Conservation (phyloP, 1,284 basidiomycete species). For the Coniferiporia weirii region DNA sequence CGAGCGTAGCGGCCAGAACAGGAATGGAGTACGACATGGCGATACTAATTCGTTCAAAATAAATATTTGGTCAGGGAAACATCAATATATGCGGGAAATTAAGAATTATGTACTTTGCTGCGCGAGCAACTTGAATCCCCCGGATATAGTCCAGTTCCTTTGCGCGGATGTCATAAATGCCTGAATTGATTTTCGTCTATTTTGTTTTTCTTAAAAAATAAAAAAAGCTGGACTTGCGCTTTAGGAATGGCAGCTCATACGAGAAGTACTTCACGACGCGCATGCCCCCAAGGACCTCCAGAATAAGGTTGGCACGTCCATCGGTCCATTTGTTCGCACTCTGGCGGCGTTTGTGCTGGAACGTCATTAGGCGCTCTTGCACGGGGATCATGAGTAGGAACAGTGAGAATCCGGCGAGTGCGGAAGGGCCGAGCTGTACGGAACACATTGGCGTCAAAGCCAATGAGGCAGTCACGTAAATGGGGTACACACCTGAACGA, state of each 20-base stretch:
- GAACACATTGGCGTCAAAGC: not conserved
- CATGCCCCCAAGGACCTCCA: constrained; percentile 67
- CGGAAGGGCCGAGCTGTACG: constrained; percentile 64
- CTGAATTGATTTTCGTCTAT: constrained; percentile 27
- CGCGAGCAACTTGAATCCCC: constrained; percentile 55
- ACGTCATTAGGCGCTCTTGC: constrained; percentile 67
- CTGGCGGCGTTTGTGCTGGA: constrained; percentile 57
- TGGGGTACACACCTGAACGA: constrained; percentile 42
- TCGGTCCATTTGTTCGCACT: constrained; percentile 69
- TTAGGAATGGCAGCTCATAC: constrained; percentile 61
- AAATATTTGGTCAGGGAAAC: constrained; percentile 19
- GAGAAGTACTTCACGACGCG: constrained; percentile 75
- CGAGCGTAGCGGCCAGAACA: constrained; percentile 67
- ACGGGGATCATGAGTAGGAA: constrained; percentile 67
- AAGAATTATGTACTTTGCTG: constrained; percentile 45
- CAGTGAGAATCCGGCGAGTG: constrained; percentile 72
- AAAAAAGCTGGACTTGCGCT: constrained; percentile 36
- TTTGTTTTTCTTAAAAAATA: not conserved
- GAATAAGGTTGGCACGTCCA: constrained; percentile 57
- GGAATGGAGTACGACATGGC: constrained; percentile 41
- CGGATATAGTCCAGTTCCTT: constrained; percentile 53
- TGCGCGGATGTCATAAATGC: constrained; percentile 47
- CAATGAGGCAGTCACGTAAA: not conserved
- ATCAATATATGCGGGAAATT: not conserved
- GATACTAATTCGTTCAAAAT: constrained; percentile 28